These are phyloP conservation scores for Hypoxylon intermedium DNA, from an alignment of 495 filamentous ascomycete genomes.

Conservation along the genomic window DNA sequence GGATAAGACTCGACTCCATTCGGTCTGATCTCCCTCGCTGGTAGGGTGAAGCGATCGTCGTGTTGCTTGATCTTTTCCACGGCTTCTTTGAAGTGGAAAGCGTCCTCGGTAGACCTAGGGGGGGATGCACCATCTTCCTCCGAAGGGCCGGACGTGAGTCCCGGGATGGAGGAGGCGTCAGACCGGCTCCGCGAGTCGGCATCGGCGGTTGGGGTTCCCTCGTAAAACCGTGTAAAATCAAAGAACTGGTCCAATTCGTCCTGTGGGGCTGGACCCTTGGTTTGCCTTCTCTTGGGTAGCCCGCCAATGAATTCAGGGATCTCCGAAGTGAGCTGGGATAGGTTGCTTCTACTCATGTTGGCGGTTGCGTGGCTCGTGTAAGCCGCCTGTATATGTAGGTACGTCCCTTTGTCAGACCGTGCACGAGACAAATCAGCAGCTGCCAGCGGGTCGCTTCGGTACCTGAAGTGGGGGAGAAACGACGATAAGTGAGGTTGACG, in stretches of 20 bases:
- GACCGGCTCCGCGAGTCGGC: slow-evolving; percentile 45
- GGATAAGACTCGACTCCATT: slow-evolving; percentile 41
- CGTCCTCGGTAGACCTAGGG: slow-evolving; percentile 40
- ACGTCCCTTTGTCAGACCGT: slow-evolving; percentile 48
- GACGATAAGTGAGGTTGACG: slow-evolving; percentile 48
- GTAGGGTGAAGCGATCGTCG: slow-evolving; percentile 45
- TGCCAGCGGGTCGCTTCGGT: slow-evolving; percentile 47
- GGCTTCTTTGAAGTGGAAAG: slow-evolving; percentile 43
- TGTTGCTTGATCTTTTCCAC: slow-evolving; percentile 43
- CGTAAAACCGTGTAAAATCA: slow-evolving; percentile 45
- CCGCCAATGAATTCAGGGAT: slow-evolving; percentile 46
- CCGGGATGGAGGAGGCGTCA: slow-evolving; percentile 44
- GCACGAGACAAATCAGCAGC: slow-evolving; percentile 48
- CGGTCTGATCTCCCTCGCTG: slow-evolving; percentile 43
- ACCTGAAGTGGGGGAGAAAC: slow-evolving; percentile 47
- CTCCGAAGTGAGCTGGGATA: slow-evolving; percentile 45
- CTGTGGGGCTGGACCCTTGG: slow-evolving; percentile 38
- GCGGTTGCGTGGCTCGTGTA: slow-evolving; percentile 48
- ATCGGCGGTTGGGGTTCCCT: slow-evolving; percentile 38
- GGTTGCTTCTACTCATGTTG: slow-evolving; percentile 40
- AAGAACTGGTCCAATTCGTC: slow-evolving; percentile 44
- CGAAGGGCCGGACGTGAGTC: slow-evolving; percentile 44
- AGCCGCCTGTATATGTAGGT: slow-evolving; percentile 47
- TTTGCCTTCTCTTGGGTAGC: slow-evolving; percentile 34
- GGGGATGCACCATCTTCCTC: slow-evolving; percentile 46